A percentile compares a stretch with the other conserved stretches of the same genome.
Conservation (phyloP, 139 green algal species). For the Chlorella sp. region DNA sequence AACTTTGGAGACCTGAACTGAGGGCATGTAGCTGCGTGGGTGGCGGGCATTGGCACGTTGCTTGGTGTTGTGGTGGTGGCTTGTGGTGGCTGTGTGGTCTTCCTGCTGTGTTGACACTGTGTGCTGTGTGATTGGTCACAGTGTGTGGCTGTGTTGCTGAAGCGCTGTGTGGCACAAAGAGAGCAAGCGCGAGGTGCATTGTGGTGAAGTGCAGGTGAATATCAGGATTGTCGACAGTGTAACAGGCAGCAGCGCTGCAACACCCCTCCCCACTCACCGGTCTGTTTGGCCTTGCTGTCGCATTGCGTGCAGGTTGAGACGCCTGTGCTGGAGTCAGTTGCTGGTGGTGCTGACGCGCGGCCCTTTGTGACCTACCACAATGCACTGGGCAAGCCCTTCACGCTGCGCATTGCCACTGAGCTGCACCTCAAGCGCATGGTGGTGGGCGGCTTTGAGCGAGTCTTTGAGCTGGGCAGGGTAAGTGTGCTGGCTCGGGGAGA, state of each 20-base stretch:
- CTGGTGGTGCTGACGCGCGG: slow-evolving; percentile 90
- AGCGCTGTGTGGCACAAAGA: too few species aligned
- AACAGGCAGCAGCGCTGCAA: background rate
- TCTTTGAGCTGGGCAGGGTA: slow-evolving; percentile 94
- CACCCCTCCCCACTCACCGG: background rate
- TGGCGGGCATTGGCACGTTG: too few species aligned
- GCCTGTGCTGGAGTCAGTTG: slow-evolving; percentile 73
- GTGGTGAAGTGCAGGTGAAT: background rate
- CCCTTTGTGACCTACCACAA: slow-evolving; percentile 98
- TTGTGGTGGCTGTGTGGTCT: too few species aligned
- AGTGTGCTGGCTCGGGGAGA: too few species aligned
- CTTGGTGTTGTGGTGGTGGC: too few species aligned
- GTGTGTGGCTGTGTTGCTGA: background rate
- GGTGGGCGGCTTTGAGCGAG: slow-evolving; percentile 86
- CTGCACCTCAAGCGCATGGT: slow-evolving; percentile 88
- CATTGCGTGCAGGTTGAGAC: slow-evolving; percentile 53
- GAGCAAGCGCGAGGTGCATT: background rate
- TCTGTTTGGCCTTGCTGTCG: too few species aligned
- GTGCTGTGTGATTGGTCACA: too few species aligned
- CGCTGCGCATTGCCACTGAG: slow-evolving; percentile 96
- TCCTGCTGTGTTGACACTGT: background rate
- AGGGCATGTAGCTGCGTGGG: too few species aligned
- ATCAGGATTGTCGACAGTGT: background rate
- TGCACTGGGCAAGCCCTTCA: slow-evolving; percentile 72
- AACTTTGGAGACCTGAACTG: background rate